Evolutionary conservation across 1,284 basidiomycete species (phyloP).

Genomic region (Athelia sp.): DNA sequence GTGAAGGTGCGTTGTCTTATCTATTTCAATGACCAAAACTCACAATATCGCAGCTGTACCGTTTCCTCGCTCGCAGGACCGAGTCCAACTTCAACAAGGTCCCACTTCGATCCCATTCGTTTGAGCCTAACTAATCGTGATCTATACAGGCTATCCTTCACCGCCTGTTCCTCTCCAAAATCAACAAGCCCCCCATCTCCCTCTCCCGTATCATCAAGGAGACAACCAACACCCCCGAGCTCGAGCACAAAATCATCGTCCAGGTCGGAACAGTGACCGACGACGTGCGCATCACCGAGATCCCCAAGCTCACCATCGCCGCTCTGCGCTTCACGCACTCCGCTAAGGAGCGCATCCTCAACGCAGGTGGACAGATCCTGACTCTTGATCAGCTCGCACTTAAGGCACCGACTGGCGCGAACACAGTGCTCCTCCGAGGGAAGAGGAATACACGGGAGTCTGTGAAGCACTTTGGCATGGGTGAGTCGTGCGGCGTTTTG

Average conservation of each 20-base stretch:
- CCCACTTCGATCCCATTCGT: slow-evolving; percentile 2
- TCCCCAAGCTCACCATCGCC: slow-evolving; percentile 93
- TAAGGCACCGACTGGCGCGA: slow-evolving; percentile 90
- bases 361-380: slow-evolving; percentile 91
- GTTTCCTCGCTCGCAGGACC: slow-evolving; percentile 97
- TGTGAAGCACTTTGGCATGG: slow-evolving; percentile 96
- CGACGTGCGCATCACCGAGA: slow-evolving; percentile 83
- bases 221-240: slow-evolving; percentile 66
- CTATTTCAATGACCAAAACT: slow-evolving; percentile 6
- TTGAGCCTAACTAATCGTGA: slow-evolving; percentile 6
- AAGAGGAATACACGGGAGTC: slow-evolving; percentile 93
- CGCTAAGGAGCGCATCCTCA: slow-evolving; percentile 92
- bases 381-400: slow-evolving; percentile 97
- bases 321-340: slow-evolving; percentile 93
- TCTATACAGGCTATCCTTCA: slow-evolving; percentile 78
- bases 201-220: slow-evolving; percentile 87
- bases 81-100: slow-evolving; percentile 98
- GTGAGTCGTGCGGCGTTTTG: slow-evolving; percentile 29
- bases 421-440: slow-evolving; percentile 91
- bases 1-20: slow-evolving; percentile 74
- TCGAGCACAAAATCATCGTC: slow-evolving; percentile 83
- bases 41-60: slow-evolving; percentile 74
- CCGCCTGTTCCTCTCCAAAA: slow-evolving; percentile 95
- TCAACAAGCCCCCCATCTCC: slow-evolving; percentile 96
- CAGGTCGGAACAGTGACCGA: slow-evolving; percentile 93